A percentile compares a stretch with the other conserved stretches of the same genome.
Evolutionary conservation across 148 eudicot genomes (phyloP).

Genomic region (Linanthus parryae): DNA sequence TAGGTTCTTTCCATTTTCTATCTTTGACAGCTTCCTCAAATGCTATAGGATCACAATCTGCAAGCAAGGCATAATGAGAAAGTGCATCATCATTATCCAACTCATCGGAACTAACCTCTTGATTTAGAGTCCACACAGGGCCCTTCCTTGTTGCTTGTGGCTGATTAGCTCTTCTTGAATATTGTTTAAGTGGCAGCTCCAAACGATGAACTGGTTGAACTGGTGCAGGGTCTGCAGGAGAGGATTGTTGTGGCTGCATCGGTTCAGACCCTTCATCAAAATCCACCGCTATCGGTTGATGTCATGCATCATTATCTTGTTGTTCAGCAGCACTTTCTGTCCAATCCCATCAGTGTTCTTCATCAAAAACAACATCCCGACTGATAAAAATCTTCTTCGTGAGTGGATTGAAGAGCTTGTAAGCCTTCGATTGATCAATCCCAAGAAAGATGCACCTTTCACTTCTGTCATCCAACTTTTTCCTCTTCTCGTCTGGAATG

Average conservation of each 20-base stretch:
- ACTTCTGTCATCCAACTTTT: background rate
- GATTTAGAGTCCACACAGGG: background rate
- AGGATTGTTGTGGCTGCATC: background rate
- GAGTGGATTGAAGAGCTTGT: too few species aligned
- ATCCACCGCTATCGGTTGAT: background rate
- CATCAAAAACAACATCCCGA: too few species aligned
- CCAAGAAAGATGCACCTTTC: background rate
- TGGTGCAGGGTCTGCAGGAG: background rate
- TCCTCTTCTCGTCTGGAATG: background rate
- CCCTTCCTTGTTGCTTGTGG: background rate
- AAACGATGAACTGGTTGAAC: too few species aligned
- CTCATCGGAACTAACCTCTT: background rate
- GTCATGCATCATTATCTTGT: background rate
- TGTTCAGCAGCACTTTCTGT: too few species aligned
- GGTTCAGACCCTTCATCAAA: background rate
- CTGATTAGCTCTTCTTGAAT: too few species aligned
- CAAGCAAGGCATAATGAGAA: conserved; percentile 1
- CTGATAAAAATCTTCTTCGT: too few species aligned
- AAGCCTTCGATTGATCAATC: background rate
- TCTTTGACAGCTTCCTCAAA: conserved; percentile 7
- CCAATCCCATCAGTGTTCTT: too few species aligned
- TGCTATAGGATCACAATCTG: conserved; percentile 3
- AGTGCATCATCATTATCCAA: background rate
- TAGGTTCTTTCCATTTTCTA: conserved; percentile 9
- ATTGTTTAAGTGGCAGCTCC: conserved; percentile 1